phyloP scores from a whole-genome alignment of 129 eudicot genomes.

The Artemisia tridentata region DNA sequence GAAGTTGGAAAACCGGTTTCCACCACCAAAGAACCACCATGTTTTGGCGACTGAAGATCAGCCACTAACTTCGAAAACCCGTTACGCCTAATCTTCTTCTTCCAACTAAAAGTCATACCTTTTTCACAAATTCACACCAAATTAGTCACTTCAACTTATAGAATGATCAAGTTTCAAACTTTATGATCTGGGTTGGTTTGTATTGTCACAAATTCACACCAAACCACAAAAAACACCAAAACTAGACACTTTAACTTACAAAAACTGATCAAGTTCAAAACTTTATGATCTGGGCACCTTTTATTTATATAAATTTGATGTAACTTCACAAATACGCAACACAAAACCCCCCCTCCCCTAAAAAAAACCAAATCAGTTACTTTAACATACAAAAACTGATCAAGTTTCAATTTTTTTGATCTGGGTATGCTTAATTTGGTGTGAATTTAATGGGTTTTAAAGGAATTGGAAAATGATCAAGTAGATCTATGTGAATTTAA shows the following conservation, averaged over 20 bases:
- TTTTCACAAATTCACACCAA: background rate
- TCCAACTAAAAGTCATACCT: slow-evolving; percentile 61
- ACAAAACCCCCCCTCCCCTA: background rate
- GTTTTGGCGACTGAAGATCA: slow-evolving; percentile 54
- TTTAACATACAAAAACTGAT: background rate
- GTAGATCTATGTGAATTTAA: background rate
- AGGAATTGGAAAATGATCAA: too few relatives aligned
- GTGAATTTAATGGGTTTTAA: too few relatives aligned
- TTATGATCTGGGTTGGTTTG: background rate
- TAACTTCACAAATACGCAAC: background rate
- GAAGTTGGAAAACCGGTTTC: slow-evolving; percentile 80
- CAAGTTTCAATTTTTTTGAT: background rate
- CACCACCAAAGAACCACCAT: slow-evolving; percentile 56
- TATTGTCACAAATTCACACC: background rate
- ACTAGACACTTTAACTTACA: too few relatives aligned
- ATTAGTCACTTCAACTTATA: background rate
- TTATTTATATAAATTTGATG: too few relatives aligned
- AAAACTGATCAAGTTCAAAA: too few relatives aligned
- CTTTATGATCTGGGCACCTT: too few relatives aligned
- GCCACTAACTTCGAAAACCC: slow-evolving; percentile 53
- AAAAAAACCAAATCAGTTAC: background rate
- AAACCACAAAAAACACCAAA: background rate
- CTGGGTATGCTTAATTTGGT: background rate
- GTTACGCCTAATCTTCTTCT: slow-evolving; percentile 42
- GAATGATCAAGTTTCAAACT: background rate